Evolutionary conservation across 2,329 filamentous ascomycete species (phyloP), one percentile per base, ranked within the genome.

Genomic region (Phaeomoniella chlamydospora): DNA sequence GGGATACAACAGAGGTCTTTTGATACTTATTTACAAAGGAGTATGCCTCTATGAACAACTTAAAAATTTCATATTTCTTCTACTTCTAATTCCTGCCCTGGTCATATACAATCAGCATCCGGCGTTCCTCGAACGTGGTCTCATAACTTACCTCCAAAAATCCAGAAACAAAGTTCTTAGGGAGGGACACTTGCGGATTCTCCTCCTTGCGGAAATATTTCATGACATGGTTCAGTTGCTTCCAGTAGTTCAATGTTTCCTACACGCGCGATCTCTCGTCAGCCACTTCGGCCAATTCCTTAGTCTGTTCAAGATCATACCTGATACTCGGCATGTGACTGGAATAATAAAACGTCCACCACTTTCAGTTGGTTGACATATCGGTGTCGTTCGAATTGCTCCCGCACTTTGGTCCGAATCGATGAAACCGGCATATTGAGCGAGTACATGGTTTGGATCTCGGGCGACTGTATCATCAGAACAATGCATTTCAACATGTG

Each of bases 241-340:
- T 94, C 90, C 90, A 98, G 71, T 82, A 98, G 67, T 98, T 98
- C 70, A 98, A 76, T 37, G 83, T 98, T 71, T 98, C 90, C 87
- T 94, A 49, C 39, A 30, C 29, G 9, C 31, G n/a, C n/a, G n/a
- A n/a, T n/a, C n/a, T 15, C 15, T 18, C 11, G 15, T 34, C 16
- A 34, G 16, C 16, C 14, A 6, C 9, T 13, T 18, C 14, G 10
- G 30, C 13, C 5, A 15, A n/a, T 40, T 16, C 29, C n/a, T 18
- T 11, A 32, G 12, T 34, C 11, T 18, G 2, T 29, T 12, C 36
- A 11, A n/a, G 29, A 13, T 49, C 57, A 43, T 54, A 94, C 87
- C 81, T 98, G 90, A 57, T 80, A 96, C 59, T 98, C 90, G 48
- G 81, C 74, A 56, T 94, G 79, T 55, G 84, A 93, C 64, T 94